Evolutionary conservation across 148 eudicot species (phyloP), one percentile per base, ranked within the genome.

Genomic region (Rhododendron mucronatum): DNA sequence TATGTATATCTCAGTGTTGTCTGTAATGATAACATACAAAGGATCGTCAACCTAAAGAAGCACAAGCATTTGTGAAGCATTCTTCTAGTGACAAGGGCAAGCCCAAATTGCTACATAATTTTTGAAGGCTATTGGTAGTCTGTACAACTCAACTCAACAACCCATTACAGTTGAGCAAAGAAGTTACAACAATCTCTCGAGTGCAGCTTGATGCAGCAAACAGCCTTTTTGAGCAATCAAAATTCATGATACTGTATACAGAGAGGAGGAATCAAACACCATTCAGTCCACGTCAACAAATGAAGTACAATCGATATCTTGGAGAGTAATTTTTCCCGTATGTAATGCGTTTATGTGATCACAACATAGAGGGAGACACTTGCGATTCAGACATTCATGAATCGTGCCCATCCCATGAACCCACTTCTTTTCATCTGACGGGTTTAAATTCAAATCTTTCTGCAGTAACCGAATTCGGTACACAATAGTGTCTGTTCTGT

Each of bases 231-330:
- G 39, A 37, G 39, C 39, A 37, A 37, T 37, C 39, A 37, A 37
- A 69, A 69, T 69, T 37, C 37, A 69, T 69, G 37, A 28, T 28
- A 28, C 35, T 65, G 53, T 50, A 13, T 1, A 63, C 4, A 30
- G 71, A 23, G 71, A 23, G 28, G 71, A 21, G 71, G 23, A 63
- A 69, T 28, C 39, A 28, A 69, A 69, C 39, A 28, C 18, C 37
- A 69, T 69, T 69, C 33, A 69, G 75, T 69, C 92, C 57, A 91
- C 90, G 80, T 94, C 92, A 53, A 94, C 63, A 85, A 88, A 85
- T 51, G 91, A 87, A 85, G 98, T 83, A 81, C 94, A 95, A 78
- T 95, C 98, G 37, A 95, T 85, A 85, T 95, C 95, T 88, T 94
- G 97, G 71, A 95, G 91, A 77, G 94, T 90, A 51, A 93, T 86